phyloP scores from a whole-genome alignment of 345 rosid species.

The Clausena lansium region DNA sequence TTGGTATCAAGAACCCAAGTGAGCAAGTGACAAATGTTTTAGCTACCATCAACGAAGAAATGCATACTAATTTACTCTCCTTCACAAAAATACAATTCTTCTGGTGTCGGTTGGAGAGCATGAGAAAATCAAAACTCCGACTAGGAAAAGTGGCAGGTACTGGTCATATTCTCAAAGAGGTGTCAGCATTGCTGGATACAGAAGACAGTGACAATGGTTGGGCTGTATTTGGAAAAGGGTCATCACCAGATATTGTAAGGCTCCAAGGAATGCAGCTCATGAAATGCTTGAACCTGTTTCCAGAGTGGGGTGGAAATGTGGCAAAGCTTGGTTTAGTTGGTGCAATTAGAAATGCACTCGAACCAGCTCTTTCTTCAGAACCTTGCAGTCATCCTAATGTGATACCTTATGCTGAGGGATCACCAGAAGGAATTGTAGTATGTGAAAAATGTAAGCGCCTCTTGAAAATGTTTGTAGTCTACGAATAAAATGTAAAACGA shows the following conservation, averaged over 20 bases:
- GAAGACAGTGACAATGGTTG: slow-evolving; percentile 45
- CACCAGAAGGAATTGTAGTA: slow-evolving; percentile 23
- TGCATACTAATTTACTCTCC: slow-evolving; percentile 29
- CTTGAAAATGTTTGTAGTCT: slow-evolving; percentile 56
- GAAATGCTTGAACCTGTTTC: slow-evolving; percentile 41
- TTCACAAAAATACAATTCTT: slow-evolving; percentile 45
- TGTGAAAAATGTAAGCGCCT: slow-evolving; percentile 64
- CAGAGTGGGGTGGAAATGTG: slow-evolving; percentile 50
- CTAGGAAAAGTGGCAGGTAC: slow-evolving; percentile 24
- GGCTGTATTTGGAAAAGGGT: slow-evolving; percentile 59
- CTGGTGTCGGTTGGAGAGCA: slow-evolving; percentile 68
- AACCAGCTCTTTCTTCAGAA: slow-evolving; percentile 23
- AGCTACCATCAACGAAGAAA: slow-evolving; percentile 32
- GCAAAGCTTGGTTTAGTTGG: slow-evolving; percentile 43
- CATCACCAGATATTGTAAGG: slow-evolving; percentile 29
- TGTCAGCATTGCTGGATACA: slow-evolving; percentile 44
- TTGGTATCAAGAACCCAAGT: slow-evolving; percentile 35
- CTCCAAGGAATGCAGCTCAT: slow-evolving; percentile 35
- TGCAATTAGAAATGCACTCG: slow-evolving; percentile 44
- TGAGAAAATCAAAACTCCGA: slow-evolving; percentile 49
- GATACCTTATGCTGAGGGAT: slow-evolving; percentile 41
- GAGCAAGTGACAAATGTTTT: slow-evolving; percentile 25
- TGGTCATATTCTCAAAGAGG: slow-evolving; percentile 46
- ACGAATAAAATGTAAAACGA: slow-evolving; percentile 34
- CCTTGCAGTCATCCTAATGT: slow-evolving; percentile 44